Percentiles rank a stretch among this genome's conserved stretches.
phyloP scores from a whole-genome alignment of 208 protist genomes.

The Strigomonas culicis region DNA sequence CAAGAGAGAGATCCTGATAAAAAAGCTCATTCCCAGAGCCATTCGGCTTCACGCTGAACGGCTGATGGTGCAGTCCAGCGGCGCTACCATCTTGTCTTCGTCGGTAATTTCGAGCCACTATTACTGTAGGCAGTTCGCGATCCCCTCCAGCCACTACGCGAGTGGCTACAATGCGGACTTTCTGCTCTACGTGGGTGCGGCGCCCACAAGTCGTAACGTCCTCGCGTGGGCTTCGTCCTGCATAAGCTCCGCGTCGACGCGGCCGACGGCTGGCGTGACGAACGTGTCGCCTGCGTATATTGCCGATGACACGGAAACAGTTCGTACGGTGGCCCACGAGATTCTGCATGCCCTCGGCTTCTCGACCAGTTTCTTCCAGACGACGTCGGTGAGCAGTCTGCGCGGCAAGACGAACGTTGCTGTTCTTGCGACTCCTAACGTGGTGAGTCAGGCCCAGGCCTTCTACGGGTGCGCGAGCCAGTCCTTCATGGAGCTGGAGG shows the following conservation, averaged over 20 bases:
- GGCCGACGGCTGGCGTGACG: slow-evolving; percentile 35
- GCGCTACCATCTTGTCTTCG: too few relatives aligned
- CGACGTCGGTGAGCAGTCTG: slow-evolving; percentile 6
- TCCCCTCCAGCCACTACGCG: too few relatives aligned
- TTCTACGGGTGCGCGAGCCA: slow-evolving; percentile 70
- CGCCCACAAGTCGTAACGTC: slow-evolving; percentile 13
- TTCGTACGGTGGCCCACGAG: slow-evolving; percentile 61
- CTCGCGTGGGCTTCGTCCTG: slow-evolving; percentile 50
- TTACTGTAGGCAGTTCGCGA: too few relatives aligned
- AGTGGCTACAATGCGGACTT: slow-evolving; percentile 65
- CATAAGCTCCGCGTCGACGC: slow-evolving; percentile 6
- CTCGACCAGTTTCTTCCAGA: slow-evolving; percentile 12
- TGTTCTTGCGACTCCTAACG: slow-evolving; percentile 29
- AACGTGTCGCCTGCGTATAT: slow-evolving; percentile 48
- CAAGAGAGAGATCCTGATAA: too few relatives aligned
- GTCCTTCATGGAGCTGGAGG: slow-evolving; percentile 71
- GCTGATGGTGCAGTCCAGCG: too few relatives aligned
- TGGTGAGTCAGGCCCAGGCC: slow-evolving; percentile 7
- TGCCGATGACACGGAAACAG: not conserved
- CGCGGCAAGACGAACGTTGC: slow-evolving; percentile 26
- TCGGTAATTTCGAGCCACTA: too few relatives aligned
- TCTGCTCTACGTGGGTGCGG: slow-evolving; percentile 61
- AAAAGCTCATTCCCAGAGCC: too few relatives aligned
- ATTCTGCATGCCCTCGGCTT: slow-evolving; percentile 88
- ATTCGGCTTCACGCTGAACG: too few relatives aligned